These are phyloP conservation scores for Leucosporidium creatinivorum DNA, from an alignment of 768 basidiomycete species.

Conservation along the genomic window DNA sequence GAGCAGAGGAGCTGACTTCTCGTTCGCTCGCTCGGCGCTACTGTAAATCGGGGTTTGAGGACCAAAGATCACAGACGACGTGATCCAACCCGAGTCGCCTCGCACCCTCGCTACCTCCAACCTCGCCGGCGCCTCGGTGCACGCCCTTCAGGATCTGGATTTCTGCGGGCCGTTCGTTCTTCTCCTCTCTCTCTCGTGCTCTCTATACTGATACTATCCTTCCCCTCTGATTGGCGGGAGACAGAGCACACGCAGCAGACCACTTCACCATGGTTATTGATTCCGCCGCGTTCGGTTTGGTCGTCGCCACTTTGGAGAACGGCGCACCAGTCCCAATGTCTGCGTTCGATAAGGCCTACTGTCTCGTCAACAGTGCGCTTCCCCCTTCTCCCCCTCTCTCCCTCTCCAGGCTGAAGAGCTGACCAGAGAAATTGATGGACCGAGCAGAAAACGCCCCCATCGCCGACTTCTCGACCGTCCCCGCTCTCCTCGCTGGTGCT, in stretches of 20 bases:
- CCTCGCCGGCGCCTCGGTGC: constrained; percentile 26
- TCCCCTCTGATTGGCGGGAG: too few relatives aligned
- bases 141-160: constrained; percentile 19
- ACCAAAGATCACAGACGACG: constrained; percentile 33
- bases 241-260: constrained; percentile 2
- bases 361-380: background rate
- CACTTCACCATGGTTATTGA: constrained; percentile 35
- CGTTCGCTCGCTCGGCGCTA: too few relatives aligned
- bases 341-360: constrained; percentile 21
- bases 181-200: constrained; percentile 1
- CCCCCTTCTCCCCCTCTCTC: background rate
- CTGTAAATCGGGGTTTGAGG: background rate
- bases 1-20: too few relatives aligned
- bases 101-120: constrained; percentile 25
- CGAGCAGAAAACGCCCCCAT: background rate
- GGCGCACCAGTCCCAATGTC: constrained; percentile 5
- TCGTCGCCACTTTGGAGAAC: constrained; percentile 33
- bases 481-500: too few relatives aligned
- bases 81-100: constrained; percentile 35
- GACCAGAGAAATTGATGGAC: too few relatives aligned
- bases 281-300: constrained; percentile 36
- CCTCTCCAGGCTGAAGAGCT: too few relatives aligned
- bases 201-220: too few relatives aligned
- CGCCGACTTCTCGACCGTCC: too few relatives aligned
- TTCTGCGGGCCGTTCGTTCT: constrained; percentile 29